Base-by-base conservation (phyloP, 1,139 yeast genomes). In the Kodamaea arcana region DNA sequence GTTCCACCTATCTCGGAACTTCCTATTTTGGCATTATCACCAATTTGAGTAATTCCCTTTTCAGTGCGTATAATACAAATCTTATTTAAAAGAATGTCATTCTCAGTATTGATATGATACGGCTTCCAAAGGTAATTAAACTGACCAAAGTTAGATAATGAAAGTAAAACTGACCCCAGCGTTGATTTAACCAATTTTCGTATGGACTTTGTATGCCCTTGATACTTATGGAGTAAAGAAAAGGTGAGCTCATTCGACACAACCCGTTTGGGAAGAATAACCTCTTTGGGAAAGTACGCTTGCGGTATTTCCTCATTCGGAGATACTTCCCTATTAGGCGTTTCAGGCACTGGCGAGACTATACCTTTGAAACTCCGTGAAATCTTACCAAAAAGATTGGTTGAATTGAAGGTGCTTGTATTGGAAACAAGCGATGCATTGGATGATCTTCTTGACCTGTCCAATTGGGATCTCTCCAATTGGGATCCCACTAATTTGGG, bases 131-230 rank as follows among this genome's bases (percentile, higher is more conserved):
- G 59, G 45, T 78, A 78, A 50, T 80, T 81, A 43, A 81, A 81
- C 31, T 65, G 62, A 1, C 69, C 58, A 41, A 67, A 69, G 40
- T 62, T 65, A 58, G 65, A 69, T 15, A 65, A 54, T 2, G 74
- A 68, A 10, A 69, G 51, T 24, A 69, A 40, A 2, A 65, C 49
- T 29, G 62, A 54, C 15, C 54, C 56, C n/a, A 54, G 46, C 0
- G 67, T 54, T 24, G 57, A 51, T 47, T 88, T 76, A 13, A 76
- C 62, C 1, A 90, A 56, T 35, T 69, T 72, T 45, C 78, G 76
- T 15, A 90, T 80, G 0, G 96, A 83, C 52, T 87, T 88, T 35
- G 79, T 73, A 50, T 87, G 96, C 1, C 97, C 97, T 4, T 94
- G 88, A 37, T 81, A 75, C 47, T 83, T 81, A 47, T 76, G 55